Evolutionary conservation across 179 eudicot genomes (phyloP), one percentile per base, ranked within the genome.

Genomic region (Silene coronaria): DNA sequence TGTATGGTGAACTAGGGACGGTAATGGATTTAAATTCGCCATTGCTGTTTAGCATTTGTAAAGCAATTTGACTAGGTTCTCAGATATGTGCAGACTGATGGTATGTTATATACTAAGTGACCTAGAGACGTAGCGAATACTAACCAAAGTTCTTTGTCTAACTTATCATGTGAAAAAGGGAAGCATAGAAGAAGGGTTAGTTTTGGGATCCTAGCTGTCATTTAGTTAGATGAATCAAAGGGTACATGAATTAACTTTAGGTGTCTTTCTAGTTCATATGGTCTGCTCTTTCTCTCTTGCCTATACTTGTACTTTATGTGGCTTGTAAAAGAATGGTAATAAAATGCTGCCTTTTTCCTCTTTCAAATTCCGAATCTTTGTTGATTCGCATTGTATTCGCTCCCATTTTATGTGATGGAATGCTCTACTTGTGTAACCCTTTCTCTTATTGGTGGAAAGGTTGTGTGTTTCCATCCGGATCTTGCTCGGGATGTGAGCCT

Each of bases 21-120:
- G 83, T 72, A 71, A 72, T 42, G 48, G 48, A 42, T 42, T 42
- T 42, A 42, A 42, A 42, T 42, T 42, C 48, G 10, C 48, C 48
- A 78, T 82, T 55, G 48, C 79, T 72, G 68, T 34, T 75, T 27
- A 74, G 79, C 42, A 55, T 80, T 26, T 83, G 88, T 83, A 85
- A 81, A 85, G 80, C 77, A 75, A 73, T 64, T 70, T 70, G 34
- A 42, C 13, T 67, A 79, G 82, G 77, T 16, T 74, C 24, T 66
- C 79, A 26, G 67, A 58, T 28, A 73, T 70, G 76, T 79, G 80
- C 77, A 86, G 84, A 65, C 78, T 77, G 78, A 79, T 82, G 84
- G 75, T 80, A 80, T 81, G 81, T 61, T 76, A 38, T 66, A 72
- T 78, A 81, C 77, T 76, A 77, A 76, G 78, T 77, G 79, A 80